A percentile compares a stretch with the other conserved stretches of the same genome.
Evolutionary conservation across 208 protist genomes (phyloP).

Genomic region (Naegleria gruberi): DNA sequence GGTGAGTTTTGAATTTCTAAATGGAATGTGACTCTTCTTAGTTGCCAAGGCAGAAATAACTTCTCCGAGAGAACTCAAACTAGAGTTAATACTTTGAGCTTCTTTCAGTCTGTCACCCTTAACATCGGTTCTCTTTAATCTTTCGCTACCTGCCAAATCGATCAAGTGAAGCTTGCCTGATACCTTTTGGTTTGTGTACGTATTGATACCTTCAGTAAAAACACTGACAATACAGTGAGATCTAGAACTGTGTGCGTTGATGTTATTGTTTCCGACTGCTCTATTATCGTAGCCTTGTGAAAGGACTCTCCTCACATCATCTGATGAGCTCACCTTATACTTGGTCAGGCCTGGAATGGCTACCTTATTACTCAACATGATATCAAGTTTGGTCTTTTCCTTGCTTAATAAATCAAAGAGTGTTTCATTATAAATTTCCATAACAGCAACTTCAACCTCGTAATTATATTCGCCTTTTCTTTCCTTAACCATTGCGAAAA

Average conservation of each 20-base stretch:
- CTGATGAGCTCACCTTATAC: background rate
- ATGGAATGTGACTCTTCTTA: slow-evolving; percentile 29
- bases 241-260: slow-evolving; percentile 36
- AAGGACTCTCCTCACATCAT: slow-evolving; percentile 27
- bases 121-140: slow-evolving; percentile 22
- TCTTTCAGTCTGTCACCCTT: slow-evolving; percentile 34
- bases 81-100: slow-evolving; percentile 28
- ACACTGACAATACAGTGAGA: slow-evolving; percentile 42
- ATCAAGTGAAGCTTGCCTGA: slow-evolving; percentile 31
- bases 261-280: slow-evolving; percentile 23
- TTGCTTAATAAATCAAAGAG: background rate
- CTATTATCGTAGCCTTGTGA: slow-evolving; percentile 27
- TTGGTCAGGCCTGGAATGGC: slow-evolving; percentile 23
- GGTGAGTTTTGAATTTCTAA: slow-evolving; percentile 25
- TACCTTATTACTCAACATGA: slow-evolving; percentile 28
- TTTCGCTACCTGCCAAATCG: slow-evolving; percentile 38
- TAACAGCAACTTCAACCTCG: slow-evolving; percentile 29
- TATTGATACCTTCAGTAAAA: slow-evolving; percentile 18
- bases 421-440: slow-evolving; percentile 47
- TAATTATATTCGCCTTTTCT: background rate
- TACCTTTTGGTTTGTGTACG: background rate
- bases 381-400: slow-evolving; percentile 30
- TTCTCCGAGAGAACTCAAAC: slow-evolving; percentile 31
- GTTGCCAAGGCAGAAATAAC: slow-evolving; percentile 34
- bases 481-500: slow-evolving; percentile 27